phyloP scores from a whole-genome alignment of 257 asterid genomes.

The Nicotiana sylvestris region DNA sequence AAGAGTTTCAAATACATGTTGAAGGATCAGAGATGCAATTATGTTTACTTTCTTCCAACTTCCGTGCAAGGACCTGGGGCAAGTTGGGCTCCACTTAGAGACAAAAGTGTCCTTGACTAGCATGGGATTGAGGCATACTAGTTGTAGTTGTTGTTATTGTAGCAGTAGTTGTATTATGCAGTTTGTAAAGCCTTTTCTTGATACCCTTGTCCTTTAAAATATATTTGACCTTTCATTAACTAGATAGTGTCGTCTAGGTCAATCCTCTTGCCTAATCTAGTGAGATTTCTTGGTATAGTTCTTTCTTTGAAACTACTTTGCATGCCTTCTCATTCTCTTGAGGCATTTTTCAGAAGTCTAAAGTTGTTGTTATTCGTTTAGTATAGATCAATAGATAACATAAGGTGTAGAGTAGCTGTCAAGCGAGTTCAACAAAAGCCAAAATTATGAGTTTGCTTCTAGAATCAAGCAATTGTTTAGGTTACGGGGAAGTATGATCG shows the following conservation, averaged over 20 bases:
- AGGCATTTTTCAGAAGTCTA: not conserved
- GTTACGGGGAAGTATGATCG: not conserved
- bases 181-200: not conserved
- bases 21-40: not conserved
- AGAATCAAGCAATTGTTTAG: not conserved
- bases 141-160: not conserved
- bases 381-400: not conserved
- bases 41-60: not conserved
- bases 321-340: not conserved
- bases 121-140: not conserved
- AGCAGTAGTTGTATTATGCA: not conserved
- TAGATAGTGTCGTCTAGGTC: not conserved
- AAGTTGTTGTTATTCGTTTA: not conserved
- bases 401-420: not conserved
- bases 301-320: not conserved
- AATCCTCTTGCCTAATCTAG: not conserved
- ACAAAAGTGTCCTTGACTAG: not conserved
- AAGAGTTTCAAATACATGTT: not conserved
- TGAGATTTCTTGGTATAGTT: not conserved
- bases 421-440: not conserved
- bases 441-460: not conserved
- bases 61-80: not conserved
- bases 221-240: not conserved
- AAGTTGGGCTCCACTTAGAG: not conserved
- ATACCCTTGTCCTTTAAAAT: not conserved